These are phyloP conservation scores for Schizosaccharomyces cryophilus DNA, from an alignment of 805 yeast genomes.

Conservation along the genomic window DNA sequence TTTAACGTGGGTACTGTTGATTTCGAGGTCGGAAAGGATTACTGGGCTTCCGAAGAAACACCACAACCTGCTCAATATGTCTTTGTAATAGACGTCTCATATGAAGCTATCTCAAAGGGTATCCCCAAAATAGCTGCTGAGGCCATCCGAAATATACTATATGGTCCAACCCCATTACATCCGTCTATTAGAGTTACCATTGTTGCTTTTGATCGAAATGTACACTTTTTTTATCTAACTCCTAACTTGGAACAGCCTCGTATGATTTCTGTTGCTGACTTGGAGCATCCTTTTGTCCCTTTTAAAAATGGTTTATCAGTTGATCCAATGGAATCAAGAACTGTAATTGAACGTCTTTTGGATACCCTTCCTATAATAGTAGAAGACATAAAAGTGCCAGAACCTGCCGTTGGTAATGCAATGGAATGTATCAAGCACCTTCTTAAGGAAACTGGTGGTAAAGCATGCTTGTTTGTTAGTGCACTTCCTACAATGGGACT, in stretches of 20 bases:
- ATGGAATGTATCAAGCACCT: constrained; percentile 50
- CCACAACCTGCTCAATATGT: constrained; percentile 38
- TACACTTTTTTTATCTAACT: constrained; percentile 51
- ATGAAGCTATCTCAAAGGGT: constrained; percentile 31
- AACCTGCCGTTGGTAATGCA: constrained; percentile 46
- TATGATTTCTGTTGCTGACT: constrained; percentile 38
- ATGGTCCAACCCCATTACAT: constrained; percentile 16
- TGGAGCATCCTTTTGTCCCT: constrained; percentile 66
- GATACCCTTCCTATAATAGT: constrained; percentile 28
- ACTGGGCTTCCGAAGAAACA: constrained; percentile 21
- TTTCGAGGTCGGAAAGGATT: constrained; percentile 48
- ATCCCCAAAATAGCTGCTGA: constrained; percentile 42
- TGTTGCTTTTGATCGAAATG: constrained; percentile 44
- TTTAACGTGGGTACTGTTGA: constrained; percentile 67
- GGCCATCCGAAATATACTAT: constrained; percentile 36
- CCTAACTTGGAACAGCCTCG: constrained; percentile 29
- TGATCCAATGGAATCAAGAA: constrained; percentile 42
- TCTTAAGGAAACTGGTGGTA: constrained; percentile 43
- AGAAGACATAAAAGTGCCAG: constrained; percentile 21
- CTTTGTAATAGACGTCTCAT: constrained; percentile 46
- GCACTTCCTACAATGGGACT: constrained; percentile 62
- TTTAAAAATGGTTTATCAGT: constrained; percentile 53
- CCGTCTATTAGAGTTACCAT: constrained; percentile 36
- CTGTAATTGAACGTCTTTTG: constrained; percentile 42
- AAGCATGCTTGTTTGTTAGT: constrained; percentile 42